Percentiles rank a stretch among this genome's conserved stretches.
Conservation (phyloP, 1,284 basidiomycete species). For the Melanopsichium pennsylvanicum region DNA sequence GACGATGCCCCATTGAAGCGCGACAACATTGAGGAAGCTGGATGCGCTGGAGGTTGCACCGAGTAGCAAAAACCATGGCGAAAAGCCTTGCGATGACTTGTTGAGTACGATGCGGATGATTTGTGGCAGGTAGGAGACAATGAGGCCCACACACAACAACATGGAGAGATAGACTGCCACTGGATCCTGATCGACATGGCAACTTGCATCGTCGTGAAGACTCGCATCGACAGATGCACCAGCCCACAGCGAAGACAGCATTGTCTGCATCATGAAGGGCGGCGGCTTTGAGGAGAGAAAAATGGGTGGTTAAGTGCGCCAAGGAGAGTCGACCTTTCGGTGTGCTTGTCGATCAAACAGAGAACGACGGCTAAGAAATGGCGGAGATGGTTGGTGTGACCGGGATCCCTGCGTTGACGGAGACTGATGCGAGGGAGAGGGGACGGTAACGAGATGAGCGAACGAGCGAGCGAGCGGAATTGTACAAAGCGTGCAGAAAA, state of each 20-base stretch:
- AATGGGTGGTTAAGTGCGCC: background rate
- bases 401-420: no score
- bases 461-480: no score
- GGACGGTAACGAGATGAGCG: no score
- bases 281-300: no score
- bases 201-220: constrained; percentile 33
- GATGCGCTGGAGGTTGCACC: constrained; percentile 75
- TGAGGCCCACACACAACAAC: constrained; percentile 78
- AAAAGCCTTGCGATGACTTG: constrained; percentile 84
- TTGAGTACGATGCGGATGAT: constrained; percentile 73
- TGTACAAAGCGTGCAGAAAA: no score
- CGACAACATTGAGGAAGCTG: constrained; percentile 70
- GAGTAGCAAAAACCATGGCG: constrained; percentile 90
- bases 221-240: constrained; percentile 13
- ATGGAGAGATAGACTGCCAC: constrained; percentile 77
- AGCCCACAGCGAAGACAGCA: constrained; percentile 33
- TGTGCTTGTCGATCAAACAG: no score
- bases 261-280: constrained; percentile 20
- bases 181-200: constrained; percentile 72
- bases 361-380: no score
- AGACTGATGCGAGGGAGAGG: no score
- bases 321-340: no score
- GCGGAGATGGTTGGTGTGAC: no score
- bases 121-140: constrained; percentile 88
- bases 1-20: constrained; percentile 86